Evolutionary conservation across 805 yeast genomes (phyloP), one percentile per base, ranked within the genome.

Genomic region (Suhomyces sp.): DNA sequence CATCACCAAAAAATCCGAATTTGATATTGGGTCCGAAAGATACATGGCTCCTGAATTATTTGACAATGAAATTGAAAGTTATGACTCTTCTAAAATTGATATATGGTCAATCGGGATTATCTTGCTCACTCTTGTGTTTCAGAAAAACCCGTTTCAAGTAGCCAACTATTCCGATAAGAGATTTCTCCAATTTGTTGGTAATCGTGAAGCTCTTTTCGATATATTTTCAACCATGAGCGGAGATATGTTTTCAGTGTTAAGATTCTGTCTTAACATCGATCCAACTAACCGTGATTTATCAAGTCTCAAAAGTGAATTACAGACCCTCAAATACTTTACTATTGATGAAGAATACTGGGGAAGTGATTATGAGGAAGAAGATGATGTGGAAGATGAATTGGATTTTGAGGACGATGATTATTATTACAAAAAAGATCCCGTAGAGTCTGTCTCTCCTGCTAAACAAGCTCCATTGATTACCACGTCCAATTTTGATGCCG

Each of bases 1-100:
- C 44, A 84, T 89, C 60, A 70, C 81, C 33, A 91, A 89, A 62
- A 65, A 58, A 21, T 61, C 56, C 46, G 79, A 74, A 53, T 87
- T 90, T 65, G 96, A 89, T 55, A 87, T 89, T 53, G 97, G 97
- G 21, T 83, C 89, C 50, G 96, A 89, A 69, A 78, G 96, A 55
- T 91, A 91, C 68, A 91, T 91, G 97, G 96, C 97, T 0, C 97
- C 97, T 1, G 97, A 91, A 64, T 71, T 90, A 52, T 85, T 90
- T 63, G 96, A 90, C 50, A 58, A 67, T 12, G 71, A 72, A 40
- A 70, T 82, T 46, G 81, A 80, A 33, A 73, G 77, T 43, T 92
- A 91, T 66, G 87, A 86, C 60, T 89, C 96, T 7, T 83, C 85
- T 19, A 86, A 87, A 67, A 86, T 87, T 47, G 97, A 91, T 69